These are phyloP conservation scores for Zostera marina DNA, from an alignment of 116 monocot species.

Conservation along the genomic window DNA sequence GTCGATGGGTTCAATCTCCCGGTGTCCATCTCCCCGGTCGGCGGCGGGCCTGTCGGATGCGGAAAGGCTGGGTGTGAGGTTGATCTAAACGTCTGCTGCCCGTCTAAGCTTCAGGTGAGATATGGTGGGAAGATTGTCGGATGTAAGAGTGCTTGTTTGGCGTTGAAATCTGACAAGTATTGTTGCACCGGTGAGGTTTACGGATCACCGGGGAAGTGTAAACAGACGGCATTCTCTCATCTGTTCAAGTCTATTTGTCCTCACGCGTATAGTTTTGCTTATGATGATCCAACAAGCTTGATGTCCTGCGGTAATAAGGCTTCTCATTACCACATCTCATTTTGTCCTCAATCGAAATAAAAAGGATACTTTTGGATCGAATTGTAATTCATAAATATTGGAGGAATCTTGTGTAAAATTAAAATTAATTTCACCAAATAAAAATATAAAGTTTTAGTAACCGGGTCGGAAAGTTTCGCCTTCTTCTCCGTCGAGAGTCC, in stretches of 20 bases:
- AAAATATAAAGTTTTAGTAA: too few species aligned
- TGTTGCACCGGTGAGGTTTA: constrained; percentile 61
- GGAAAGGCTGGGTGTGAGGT: constrained; percentile 65
- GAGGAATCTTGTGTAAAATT: too few species aligned
- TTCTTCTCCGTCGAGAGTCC: too few species aligned
- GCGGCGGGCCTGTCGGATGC: constrained; percentile 53
- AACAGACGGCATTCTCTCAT: constrained; percentile 64
- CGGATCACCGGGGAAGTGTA: constrained; percentile 37
- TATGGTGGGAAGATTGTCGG: constrained; percentile 43
- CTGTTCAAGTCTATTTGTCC: constrained; percentile 89
- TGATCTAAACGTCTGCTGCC: constrained; percentile 65
- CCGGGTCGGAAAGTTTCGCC: too few species aligned
- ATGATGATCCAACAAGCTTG: constrained; percentile 58
- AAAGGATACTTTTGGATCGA: too few species aligned
- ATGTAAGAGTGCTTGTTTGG: constrained; percentile 86
- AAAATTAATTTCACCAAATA: too few species aligned
- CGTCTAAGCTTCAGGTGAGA: constrained; percentile 35
- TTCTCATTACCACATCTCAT: constrained; percentile 53
- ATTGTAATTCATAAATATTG: too few species aligned
- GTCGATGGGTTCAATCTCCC: constrained; percentile 84
- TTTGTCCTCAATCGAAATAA: constrained; percentile 32
- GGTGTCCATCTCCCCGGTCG: constrained; percentile 33
- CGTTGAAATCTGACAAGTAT: constrained; percentile 51
- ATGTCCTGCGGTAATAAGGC: constrained; percentile 64
- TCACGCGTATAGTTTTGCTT: constrained; percentile 70